Conservation (phyloP, 1,139 yeast genomes). For the Nakaseomyces bracarensis region DNA sequence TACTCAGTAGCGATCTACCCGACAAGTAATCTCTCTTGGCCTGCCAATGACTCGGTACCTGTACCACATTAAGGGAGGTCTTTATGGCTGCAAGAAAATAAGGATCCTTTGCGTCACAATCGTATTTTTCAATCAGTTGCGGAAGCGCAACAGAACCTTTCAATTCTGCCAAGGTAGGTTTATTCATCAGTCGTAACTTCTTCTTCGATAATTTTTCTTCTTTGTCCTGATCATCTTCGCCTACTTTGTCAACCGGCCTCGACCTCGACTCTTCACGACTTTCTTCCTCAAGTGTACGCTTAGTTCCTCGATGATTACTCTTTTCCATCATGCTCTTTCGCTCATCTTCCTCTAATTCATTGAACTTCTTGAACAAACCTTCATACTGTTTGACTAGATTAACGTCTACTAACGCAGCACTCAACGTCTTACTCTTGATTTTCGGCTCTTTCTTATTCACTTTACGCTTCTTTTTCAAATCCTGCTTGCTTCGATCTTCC, state of each 20-base stretch:
- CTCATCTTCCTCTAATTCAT: conserved; percentile 3
- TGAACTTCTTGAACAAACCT: conserved; percentile 9
- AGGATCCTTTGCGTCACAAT: conserved; percentile 80
- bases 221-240: conserved; percentile 6
- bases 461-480: too few species aligned
- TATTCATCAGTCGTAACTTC: conserved; percentile 43
- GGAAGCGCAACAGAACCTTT: conserved; percentile 57
- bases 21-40: conserved; percentile 72
- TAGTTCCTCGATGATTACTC: conserved; percentile 3
- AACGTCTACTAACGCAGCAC: not conserved
- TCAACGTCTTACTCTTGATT: not conserved
- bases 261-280: not conserved
- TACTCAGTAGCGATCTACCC: conserved; percentile 60
- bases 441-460: not conserved
- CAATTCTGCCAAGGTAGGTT: conserved; percentile 59
- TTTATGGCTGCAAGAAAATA: conserved; percentile 56
- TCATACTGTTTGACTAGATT: conserved; percentile 9
- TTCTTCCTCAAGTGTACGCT: not conserved
- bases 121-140: conserved; percentile 77
- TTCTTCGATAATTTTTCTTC: conserved; percentile 28
- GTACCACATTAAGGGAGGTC: conserved; percentile 56
- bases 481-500: too few species aligned
- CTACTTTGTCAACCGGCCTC: too few species aligned
- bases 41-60: conserved; percentile 83
- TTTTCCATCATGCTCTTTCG: not conserved